phyloP scores from a whole-genome alignment of 805 yeast genomes.

The Candida sanyiensis region DNA sequence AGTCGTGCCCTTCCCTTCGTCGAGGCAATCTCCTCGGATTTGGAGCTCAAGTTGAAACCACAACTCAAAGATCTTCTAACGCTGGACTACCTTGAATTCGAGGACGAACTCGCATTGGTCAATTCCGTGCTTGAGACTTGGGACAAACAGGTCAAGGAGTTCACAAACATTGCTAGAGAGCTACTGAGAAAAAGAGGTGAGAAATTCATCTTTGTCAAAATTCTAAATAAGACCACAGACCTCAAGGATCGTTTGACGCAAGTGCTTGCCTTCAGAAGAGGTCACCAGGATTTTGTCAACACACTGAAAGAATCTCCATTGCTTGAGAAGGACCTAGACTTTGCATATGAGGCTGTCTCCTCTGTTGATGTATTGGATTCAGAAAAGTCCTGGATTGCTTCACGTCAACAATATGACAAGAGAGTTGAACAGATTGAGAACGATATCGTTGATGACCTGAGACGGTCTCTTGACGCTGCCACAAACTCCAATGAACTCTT shows the following conservation, averaged over 20 bases:
- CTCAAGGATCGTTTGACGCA: conserved; percentile 40
- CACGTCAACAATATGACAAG: conserved; percentile 38
- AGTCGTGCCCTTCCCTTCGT: conserved; percentile 57
- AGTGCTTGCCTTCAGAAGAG: conserved; percentile 40
- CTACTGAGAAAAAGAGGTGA: conserved; percentile 67
- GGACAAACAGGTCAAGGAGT: conserved; percentile 58
- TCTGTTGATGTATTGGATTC: conserved; percentile 35
- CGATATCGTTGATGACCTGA: conserved; percentile 36
- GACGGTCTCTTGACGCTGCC: conserved; percentile 34
- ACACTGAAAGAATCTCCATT: conserved; percentile 27
- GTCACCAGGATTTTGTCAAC: conserved; percentile 45
- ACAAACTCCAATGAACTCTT: conserved; percentile 45
- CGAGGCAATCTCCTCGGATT: conserved; percentile 57
- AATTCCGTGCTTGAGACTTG: conserved; percentile 39
- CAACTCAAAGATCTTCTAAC: conserved; percentile 42
- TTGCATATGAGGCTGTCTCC: conserved; percentile 38
- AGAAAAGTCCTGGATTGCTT: conserved; percentile 35
- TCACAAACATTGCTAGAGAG: conserved; percentile 66
- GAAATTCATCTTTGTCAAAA: conserved; percentile 57
- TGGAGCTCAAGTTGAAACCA: conserved; percentile 39
- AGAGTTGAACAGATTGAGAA: conserved; percentile 42
- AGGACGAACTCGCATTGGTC: conserved; percentile 26
- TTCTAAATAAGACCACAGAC: conserved; percentile 39
- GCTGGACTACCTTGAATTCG: conserved; percentile 37
- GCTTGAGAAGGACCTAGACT: conserved; percentile 28